Base-by-base conservation (phyloP, 371 early-diverging fungal genomes). In the Zancudomyces culisetae region DNA sequence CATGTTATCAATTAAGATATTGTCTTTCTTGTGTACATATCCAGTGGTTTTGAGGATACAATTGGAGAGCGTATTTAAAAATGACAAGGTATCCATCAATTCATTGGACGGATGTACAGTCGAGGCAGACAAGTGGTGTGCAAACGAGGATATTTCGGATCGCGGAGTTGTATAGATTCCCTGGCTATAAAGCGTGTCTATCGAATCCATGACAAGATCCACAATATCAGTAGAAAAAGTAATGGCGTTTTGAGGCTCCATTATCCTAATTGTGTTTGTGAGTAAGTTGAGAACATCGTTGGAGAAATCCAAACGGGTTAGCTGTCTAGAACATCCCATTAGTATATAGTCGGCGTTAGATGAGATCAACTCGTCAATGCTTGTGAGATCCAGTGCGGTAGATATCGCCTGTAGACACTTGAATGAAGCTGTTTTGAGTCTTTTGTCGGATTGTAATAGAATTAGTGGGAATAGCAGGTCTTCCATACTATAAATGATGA, bases 301-400 rank as follows among this genome's bases (percentile, higher is more conserved):
- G 2, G 13, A 3, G 20, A 49, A 29, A 20, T 28, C n/a, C 18
- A 49, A 35, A 13, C 30, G 2, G 28, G 29, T 27, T 8, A 49
- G 13, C n/a, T 28, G 28, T 35, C 19, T 13, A 19, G 30, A 12
- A 21, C 50, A 49, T 3, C 10, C 20, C 28, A 35, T 28, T 10
- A 49, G 12, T 22, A 49, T 49, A 49, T 35, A 49, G 40, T 49
- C 50, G 3, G 50, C 50, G 30, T 49, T 49, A 4, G 28, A 18
- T 20, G 26, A 19, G 2, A 49, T 2, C 30, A 49, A 20, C n/a
- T 49, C 30, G 22, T 8, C 13, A 12, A 49, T 21, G 18, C 19
- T 35, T 29, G 2, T 19, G 4, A 20, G 6, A 2, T 39, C 50
- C 2, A 28, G 20, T 22, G 28, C 3, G 40, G 2, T 29, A 47